Percentiles rank a stretch among this genome's conserved stretches.
phyloP scores from a whole-genome alignment of 2,329 filamentous ascomycete genomes.

The Penicillium polonicum region DNA sequence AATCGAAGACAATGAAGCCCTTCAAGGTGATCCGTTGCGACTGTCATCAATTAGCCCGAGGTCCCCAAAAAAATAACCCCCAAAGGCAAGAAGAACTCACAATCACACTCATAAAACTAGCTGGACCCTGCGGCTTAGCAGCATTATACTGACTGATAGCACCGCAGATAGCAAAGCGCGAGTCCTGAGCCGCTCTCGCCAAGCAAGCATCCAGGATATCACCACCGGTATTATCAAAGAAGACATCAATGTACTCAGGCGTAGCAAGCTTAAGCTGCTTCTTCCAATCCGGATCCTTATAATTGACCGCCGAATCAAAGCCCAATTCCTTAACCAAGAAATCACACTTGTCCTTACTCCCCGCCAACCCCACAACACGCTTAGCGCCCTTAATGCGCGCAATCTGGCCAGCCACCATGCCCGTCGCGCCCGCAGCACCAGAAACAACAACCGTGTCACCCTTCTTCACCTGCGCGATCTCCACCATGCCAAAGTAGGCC shows the following conservation, averaged over 20 bases:
- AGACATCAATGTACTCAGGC: constrained; percentile 63
- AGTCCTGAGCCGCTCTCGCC: constrained; percentile 58
- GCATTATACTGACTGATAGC: constrained; percentile 68
- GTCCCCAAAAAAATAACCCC: background rate
- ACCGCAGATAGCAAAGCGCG: constrained; percentile 71
- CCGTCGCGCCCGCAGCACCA: constrained; percentile 75
- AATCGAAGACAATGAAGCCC: constrained; percentile 75
- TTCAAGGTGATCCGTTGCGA: constrained; percentile 54
- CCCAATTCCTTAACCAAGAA: constrained; percentile 65
- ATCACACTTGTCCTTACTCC: constrained; percentile 64
- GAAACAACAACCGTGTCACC: constrained; percentile 76
- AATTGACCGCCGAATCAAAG: constrained; percentile 67
- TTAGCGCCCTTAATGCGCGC: constrained; percentile 68
- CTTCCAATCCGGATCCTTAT: constrained; percentile 64
- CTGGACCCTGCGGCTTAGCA: constrained; percentile 55
- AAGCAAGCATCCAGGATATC: constrained; percentile 68
- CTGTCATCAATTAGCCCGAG: constrained; percentile 24
- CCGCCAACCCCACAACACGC: constrained; percentile 64
- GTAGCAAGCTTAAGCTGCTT: constrained; percentile 61
- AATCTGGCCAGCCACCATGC: constrained; percentile 73
- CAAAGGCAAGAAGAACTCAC: constrained; percentile 28
- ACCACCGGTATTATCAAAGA: constrained; percentile 72
- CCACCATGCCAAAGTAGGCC: constrained; percentile 71
- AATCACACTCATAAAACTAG: constrained; percentile 45
- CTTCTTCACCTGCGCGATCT: constrained; percentile 65